Evolutionary conservation across 2,329 filamentous ascomycete species (phyloP).

Genomic region (Acephala macrosclerotiorum): DNA sequence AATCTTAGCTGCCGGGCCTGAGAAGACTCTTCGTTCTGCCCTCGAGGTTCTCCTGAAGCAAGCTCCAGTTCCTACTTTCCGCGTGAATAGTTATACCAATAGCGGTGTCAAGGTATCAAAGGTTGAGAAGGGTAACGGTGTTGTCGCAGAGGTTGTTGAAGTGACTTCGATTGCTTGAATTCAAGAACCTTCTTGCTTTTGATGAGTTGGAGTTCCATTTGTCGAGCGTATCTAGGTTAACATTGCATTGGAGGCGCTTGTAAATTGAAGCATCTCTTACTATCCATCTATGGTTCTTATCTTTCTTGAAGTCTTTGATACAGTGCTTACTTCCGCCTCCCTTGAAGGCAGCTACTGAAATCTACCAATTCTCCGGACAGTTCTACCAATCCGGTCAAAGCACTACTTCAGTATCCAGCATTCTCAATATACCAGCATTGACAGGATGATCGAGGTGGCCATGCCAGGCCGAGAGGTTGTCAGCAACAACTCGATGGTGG

Average conservation of each 20-base stretch:
- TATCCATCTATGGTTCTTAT: not conserved
- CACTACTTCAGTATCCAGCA: too few relatives aligned
- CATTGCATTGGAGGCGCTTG: constrained; percentile 2
- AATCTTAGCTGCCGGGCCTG: not conserved
- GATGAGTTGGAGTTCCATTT: not conserved
- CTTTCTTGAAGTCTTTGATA: too few relatives aligned
- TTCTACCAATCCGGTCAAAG: too few relatives aligned
- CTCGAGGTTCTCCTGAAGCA: not conserved
- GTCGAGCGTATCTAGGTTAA: not conserved
- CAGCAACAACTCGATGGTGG: too few relatives aligned
- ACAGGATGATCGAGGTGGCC: too few relatives aligned
- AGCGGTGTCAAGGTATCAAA: not conserved
- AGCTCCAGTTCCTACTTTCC: not conserved
- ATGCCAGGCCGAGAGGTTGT: too few relatives aligned
- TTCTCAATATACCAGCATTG: too few relatives aligned
- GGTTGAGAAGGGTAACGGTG: not conserved
- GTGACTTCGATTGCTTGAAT: not conserved
- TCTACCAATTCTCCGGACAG: too few relatives aligned
- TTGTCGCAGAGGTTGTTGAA: constrained; percentile 1
- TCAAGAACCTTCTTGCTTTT: not conserved
- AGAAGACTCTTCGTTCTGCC: not conserved
- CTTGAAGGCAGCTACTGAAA: too few relatives aligned
- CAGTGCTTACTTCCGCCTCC: too few relatives aligned
- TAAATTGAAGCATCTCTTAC: not conserved
- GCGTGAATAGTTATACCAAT: not conserved